Evolutionary conservation across 1,284 basidiomycete genomes (phyloP).

Genomic region (Ceratobasidium sp.): DNA sequence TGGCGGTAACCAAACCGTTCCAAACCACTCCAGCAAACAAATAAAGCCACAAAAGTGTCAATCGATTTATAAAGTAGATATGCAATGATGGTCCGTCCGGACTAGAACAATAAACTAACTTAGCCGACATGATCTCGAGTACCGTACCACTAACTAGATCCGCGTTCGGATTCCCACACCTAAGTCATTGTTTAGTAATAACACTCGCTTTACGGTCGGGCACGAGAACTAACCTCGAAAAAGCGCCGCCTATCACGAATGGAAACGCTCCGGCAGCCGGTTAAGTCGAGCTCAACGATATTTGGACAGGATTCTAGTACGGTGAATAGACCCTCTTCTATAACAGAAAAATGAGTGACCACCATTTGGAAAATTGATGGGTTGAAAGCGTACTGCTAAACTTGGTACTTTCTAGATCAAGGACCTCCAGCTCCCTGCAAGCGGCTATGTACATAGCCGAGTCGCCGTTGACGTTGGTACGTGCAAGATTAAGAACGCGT

Average conservation of each 20-base stretch:
- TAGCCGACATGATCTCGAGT: too few species aligned
- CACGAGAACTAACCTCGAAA: constrained; percentile 60
- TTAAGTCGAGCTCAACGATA: constrained; percentile 67
- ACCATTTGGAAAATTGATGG: not conserved
- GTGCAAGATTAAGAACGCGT: constrained; percentile 62
- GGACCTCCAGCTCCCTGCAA: constrained; percentile 60
- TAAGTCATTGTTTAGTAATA: not conserved
- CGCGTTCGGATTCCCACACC: constrained; percentile 29
- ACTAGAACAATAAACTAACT: too few species aligned
- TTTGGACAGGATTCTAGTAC: constrained; percentile 68
- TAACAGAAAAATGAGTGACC: not conserved
- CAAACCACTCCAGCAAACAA: too few species aligned
- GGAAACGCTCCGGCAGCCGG: constrained; percentile 70
- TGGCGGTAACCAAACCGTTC: too few species aligned
- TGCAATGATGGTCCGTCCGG: too few species aligned
- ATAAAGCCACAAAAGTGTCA: too few species aligned
- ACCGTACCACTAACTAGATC: not conserved
- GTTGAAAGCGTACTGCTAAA: constrained; percentile 56
- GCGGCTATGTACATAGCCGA: constrained; percentile 64
- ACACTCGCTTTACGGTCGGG: not conserved
- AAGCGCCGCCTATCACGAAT: constrained; percentile 70
- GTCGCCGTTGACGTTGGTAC: constrained; percentile 69
- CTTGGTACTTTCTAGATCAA: constrained; percentile 68
- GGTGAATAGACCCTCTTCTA: constrained; percentile 65
- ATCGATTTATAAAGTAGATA: too few species aligned